These are phyloP conservation scores for Gaertneriomyces semiglobifer DNA, from an alignment of 192 early-diverging fungal genomes.

Conservation along the genomic window DNA sequence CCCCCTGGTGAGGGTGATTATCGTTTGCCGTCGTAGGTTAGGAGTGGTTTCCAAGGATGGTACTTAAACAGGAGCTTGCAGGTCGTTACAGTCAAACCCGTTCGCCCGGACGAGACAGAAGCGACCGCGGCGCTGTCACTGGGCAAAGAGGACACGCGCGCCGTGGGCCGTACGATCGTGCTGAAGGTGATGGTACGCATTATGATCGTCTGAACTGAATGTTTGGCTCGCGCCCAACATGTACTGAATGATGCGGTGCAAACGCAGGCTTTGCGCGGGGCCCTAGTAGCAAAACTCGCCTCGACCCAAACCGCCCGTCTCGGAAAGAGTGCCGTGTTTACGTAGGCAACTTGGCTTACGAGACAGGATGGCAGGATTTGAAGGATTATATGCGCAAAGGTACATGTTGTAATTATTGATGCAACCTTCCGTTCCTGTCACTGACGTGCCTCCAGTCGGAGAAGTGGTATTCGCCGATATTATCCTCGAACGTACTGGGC, in stretches of 20 bases:
- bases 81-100: constrained; percentile 7
- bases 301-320: constrained; percentile 21
- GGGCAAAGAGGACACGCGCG: not conserved
- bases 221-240: no score
- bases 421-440: not conserved
- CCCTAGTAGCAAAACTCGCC: no score
- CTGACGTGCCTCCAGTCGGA: constrained; percentile 50
- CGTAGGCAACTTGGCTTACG: constrained; percentile 78
- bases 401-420: constrained; percentile 28
- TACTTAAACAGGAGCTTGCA: not conserved
- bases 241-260: no score
- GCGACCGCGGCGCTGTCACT: not conserved
- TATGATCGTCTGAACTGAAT: not conserved
- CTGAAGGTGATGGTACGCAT: constrained; percentile 8
- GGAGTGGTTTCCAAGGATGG: no score
- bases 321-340: constrained; percentile 68
- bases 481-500: constrained; percentile 52
- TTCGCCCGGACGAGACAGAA: constrained; percentile 6
- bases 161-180: constrained; percentile 17
- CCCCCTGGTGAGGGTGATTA: no score
- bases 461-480: constrained; percentile 75
- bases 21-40: no score
- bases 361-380: constrained; percentile 69
- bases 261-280: no score
- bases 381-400: constrained; percentile 80